Conservation (phyloP, 176 grass and related monocot genomes). For the Cocos nucifera region DNA sequence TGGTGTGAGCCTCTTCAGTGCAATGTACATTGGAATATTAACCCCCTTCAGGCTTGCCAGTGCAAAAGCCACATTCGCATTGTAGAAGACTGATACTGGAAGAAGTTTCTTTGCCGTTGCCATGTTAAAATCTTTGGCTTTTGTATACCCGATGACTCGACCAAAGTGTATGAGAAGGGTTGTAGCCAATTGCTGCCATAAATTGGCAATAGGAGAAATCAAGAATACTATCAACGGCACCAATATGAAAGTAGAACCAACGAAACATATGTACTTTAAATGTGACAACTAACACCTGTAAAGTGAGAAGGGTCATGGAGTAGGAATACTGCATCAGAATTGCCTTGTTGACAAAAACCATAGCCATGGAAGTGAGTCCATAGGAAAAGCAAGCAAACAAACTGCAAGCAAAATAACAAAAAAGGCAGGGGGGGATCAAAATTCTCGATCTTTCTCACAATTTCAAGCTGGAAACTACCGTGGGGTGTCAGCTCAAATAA, state of each 20-base stretch:
- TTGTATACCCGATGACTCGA: constrained; percentile 46
- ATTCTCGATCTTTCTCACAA: too few relatives aligned
- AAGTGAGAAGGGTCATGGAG: constrained; percentile 91
- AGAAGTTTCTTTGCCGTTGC: constrained; percentile 80
- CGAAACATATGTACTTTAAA: too few relatives aligned
- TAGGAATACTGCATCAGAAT: constrained; percentile 87
- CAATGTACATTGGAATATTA: constrained; percentile 99
- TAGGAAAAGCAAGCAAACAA: constrained; percentile 76
- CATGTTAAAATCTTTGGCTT: constrained; percentile 69
- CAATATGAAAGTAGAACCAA: too few relatives aligned
- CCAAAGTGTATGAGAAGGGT: constrained; percentile 77
- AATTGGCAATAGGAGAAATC: not conserved
- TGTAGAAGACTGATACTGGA: constrained; percentile 76
- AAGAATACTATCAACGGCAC: too few relatives aligned
- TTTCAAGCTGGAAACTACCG: too few relatives aligned
- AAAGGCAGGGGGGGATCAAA: not conserved
- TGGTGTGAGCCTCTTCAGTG: constrained; percentile 91
- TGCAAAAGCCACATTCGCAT: constrained; percentile 97
- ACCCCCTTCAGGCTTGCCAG: constrained; percentile 90
- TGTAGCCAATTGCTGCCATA: constrained; percentile 74
- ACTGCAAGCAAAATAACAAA: constrained; percentile 30
- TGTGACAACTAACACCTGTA: constrained; percentile 43
- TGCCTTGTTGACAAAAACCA: constrained; percentile 98
- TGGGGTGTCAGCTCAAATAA: too few relatives aligned
- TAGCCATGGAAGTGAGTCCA: constrained; percentile 84